Evolutionary conservation across 2,329 filamentous ascomycete genomes (phyloP), one percentile per base, ranked within the genome.

Genomic region (Cladophialophora immunda): DNA sequence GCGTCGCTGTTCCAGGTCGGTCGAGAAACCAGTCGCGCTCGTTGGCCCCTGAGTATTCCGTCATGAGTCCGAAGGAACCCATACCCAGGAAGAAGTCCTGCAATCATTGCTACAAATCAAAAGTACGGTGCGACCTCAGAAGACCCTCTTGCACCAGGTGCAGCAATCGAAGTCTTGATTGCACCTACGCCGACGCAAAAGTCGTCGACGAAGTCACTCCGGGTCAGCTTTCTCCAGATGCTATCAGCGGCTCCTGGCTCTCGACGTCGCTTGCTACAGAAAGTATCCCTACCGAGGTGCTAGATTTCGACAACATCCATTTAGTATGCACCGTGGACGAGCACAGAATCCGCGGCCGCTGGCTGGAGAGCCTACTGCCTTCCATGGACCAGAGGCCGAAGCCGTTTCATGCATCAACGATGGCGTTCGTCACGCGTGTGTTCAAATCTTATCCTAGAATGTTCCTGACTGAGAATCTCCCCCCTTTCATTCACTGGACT

Each of bases 361-460:
- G 83, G 83, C 73, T 85, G 29, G 79, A 83, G 34, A 73, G 79
- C 1, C 84, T 80, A 38, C 79, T 85, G 4, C 82, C 83, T 0
- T 65, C 81, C 0, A 78, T 81, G 0, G 80, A 78, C 2, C 82
- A 85, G 57, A 76, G 69, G 3, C 63, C 76, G 34, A 85, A 85
- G 65, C 61, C 75, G 0, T 85, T 84, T 62, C 77, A 79, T 0
- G 60, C 76, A 0, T 73, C 68, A 8, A 76, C 83, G 3, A 77
- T 75, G 0, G 68, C 73, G 0, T 83, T 84, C 38, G 79, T 83
- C 8, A 77, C 75, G 53, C 75, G 77, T 3, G 75, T 82, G 3
- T 75, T 85, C 11, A 82, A 81, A 58, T 81, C 83, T 0, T 85
- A 85, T 65, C 76, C 79, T 0, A 73, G 75, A 2, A 71, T 77